Evolutionary conservation across 2,329 filamentous ascomycete species (phyloP).

Genomic region (Neonectria sp.): DNA sequence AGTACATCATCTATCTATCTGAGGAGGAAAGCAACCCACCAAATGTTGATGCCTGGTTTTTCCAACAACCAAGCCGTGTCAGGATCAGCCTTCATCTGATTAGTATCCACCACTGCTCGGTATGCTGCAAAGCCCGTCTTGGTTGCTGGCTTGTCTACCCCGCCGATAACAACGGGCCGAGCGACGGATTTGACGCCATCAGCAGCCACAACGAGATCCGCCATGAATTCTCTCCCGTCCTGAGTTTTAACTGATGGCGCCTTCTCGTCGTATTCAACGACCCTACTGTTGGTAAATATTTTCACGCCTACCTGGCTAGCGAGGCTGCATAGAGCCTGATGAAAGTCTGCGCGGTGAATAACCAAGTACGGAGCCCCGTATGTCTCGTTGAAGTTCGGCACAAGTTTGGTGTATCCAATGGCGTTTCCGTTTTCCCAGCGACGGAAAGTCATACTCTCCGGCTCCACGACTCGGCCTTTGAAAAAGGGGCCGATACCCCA

Average conservation of each 20-base stretch:
- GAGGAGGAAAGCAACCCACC: slow-evolving; percentile 44
- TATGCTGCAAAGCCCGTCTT: slow-evolving; percentile 59
- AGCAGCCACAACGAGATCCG: slow-evolving; percentile 55
- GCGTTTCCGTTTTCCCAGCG: slow-evolving; percentile 48
- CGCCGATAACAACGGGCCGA: slow-evolving; percentile 4
- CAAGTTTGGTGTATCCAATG: slow-evolving; percentile 51
- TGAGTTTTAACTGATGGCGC: slow-evolving; percentile 38
- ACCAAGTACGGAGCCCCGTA: slow-evolving; percentile 53
- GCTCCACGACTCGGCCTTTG: slow-evolving; percentile 37
- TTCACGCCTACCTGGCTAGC: slow-evolving; percentile 47
- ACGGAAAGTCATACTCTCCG: slow-evolving; percentile 47
- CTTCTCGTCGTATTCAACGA: slow-evolving; percentile 42
- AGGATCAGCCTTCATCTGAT: slow-evolving; percentile 53
- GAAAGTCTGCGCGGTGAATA: slow-evolving; percentile 56
- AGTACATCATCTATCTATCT: background rate
- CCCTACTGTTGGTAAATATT: slow-evolving; percentile 45
- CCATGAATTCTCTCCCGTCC: slow-evolving; percentile 43
- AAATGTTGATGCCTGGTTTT: slow-evolving; percentile 56
- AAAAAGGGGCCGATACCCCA: slow-evolving; percentile 48
- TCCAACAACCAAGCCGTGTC: slow-evolving; percentile 57
- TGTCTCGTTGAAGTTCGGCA: slow-evolving; percentile 44
- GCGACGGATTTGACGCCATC: slow-evolving; percentile 49
- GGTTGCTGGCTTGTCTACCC: slow-evolving; percentile 12
- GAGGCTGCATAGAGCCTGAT: slow-evolving; percentile 48
- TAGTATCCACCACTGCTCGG: slow-evolving; percentile 56